Conservation (phyloP, 768 basidiomycete species). For the Udeniomyces megalosporus region DNA sequence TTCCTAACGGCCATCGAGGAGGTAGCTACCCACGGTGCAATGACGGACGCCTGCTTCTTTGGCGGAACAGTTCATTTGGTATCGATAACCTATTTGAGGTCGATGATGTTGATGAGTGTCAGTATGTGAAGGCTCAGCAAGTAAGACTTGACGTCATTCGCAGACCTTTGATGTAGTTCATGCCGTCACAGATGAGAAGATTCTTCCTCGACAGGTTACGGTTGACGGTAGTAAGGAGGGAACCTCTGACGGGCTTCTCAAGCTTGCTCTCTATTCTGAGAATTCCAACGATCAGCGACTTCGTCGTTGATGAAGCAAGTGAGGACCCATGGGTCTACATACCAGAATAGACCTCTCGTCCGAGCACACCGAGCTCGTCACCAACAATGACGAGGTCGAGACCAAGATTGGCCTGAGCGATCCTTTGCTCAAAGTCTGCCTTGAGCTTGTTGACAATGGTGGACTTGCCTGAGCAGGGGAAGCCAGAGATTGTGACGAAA, state of each 20-base stretch:
- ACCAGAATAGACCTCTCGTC: conserved; percentile 60
- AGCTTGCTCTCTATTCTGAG: conserved; percentile 46
- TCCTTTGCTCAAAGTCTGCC: conserved; percentile 39
- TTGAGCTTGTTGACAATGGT: conserved; percentile 51
- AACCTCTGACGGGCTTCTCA: conserved; percentile 76
- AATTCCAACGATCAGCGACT: too few species aligned
- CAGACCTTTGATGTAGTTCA: conserved; percentile 83
- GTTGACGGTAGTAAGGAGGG: conserved; percentile 67
- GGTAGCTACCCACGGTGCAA: conserved; percentile 74
- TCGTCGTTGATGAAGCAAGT: background rate
- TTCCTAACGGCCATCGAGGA: too few species aligned
- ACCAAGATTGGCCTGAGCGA: conserved; percentile 41
- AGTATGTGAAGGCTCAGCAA: too few species aligned
- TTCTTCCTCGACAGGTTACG: conserved; percentile 54
- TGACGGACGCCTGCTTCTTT: conserved; percentile 68
- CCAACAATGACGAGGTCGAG: conserved; percentile 43
- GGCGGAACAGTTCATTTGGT: conserved; percentile 94
- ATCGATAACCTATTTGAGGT: conserved; percentile 47
- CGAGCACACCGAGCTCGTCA: conserved; percentile 53
- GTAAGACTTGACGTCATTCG: too few species aligned
- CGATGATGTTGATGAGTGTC: too few species aligned
- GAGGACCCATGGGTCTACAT: conserved; percentile 19
- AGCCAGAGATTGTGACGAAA: conserved; percentile 77
- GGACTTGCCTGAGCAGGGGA: conserved; percentile 74
- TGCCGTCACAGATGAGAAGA: conserved; percentile 72